These are phyloP conservation scores for Solanum lignicaule DNA, from an alignment of 257 asterid genomes.

Conservation along the genomic window DNA sequence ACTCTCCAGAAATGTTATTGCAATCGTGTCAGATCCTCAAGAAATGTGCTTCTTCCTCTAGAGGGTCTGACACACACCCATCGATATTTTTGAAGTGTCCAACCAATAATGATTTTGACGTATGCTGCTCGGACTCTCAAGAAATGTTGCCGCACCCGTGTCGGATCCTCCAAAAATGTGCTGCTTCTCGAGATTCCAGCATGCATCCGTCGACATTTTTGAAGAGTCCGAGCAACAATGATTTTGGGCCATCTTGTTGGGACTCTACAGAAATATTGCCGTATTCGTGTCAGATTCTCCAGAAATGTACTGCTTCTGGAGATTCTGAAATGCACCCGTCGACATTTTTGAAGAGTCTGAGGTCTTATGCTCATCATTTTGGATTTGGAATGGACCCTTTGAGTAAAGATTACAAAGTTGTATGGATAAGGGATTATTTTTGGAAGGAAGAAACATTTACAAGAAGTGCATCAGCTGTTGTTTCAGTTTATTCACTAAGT, in stretches of 20 bases:
- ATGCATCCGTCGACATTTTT: neutral
- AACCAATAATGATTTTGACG: neutral
- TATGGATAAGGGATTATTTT: constrained; percentile 19
- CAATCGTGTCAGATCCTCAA: neutral
- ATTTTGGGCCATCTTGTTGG: rapidly evolving
- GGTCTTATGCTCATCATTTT: constrained; percentile 9
- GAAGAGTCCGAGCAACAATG: neutral
- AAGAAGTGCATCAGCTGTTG: neutral
- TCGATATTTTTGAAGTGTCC: neutral
- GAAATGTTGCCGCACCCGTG: neutral
- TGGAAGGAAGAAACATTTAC: constrained; percentile 12
- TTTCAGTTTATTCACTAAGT: neutral
- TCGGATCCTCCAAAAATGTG: neutral
- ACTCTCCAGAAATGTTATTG: neutral
- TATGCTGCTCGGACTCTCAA: neutral
- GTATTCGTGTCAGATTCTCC: neutral
- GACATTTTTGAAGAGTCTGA: neutral
- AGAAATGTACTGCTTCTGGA: neutral
- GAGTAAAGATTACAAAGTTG: constrained; percentile 26
- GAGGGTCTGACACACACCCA: neutral
- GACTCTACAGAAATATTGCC: neutral
- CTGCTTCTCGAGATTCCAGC: neutral
- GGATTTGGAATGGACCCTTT: constrained; percentile 35
- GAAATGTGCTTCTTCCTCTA: neutral
- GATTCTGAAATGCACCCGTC: rapidly evolving